Percentiles rank a stretch among this genome's conserved stretches.
Conservation (phyloP, 345 rosid genomes). For the Microthlaspi erraticum region DNA sequence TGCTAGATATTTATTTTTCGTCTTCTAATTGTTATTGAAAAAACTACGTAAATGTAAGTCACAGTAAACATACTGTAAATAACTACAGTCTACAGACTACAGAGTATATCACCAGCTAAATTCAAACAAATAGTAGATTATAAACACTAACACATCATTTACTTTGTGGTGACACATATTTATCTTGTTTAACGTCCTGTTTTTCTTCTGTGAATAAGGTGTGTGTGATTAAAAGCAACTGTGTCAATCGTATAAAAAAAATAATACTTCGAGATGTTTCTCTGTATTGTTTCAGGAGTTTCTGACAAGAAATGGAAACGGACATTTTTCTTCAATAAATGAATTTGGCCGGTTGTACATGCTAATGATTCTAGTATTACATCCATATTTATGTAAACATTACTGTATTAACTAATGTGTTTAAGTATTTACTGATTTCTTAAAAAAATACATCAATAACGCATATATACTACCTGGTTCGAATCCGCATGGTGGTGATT, state of each 20-base stretch:
- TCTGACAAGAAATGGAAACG: slow-evolving; percentile 20
- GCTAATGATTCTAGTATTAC: background rate
- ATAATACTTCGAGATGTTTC: slow-evolving; percentile 33
- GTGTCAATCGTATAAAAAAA: background rate
- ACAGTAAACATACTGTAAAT: background rate
- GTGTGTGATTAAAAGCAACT: background rate
- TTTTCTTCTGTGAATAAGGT: background rate
- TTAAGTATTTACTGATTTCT: background rate
- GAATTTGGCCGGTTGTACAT: background rate
- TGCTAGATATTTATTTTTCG: background rate
- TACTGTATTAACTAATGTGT: background rate
- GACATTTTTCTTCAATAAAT: slow-evolving; percentile 12
- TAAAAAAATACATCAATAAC: background rate
- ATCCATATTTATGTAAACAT: background rate
- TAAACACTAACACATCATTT: too few relatives aligned
- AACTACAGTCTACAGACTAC: too few relatives aligned
- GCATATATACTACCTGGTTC: too few relatives aligned
- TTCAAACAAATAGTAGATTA: too few relatives aligned
- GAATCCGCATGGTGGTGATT: background rate
- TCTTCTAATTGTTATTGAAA: too few relatives aligned
- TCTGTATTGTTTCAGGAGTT: slow-evolving; percentile 30
- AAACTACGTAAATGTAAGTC: background rate
- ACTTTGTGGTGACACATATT: too few relatives aligned
- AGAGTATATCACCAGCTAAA: too few relatives aligned
- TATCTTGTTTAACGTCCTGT: too few relatives aligned